A percentile compares a stretch with the other conserved stretches of the same genome.
Evolutionary conservation across 139 green algal genomes (phyloP).

Genomic region (Chlamydomonas sp.): DNA sequence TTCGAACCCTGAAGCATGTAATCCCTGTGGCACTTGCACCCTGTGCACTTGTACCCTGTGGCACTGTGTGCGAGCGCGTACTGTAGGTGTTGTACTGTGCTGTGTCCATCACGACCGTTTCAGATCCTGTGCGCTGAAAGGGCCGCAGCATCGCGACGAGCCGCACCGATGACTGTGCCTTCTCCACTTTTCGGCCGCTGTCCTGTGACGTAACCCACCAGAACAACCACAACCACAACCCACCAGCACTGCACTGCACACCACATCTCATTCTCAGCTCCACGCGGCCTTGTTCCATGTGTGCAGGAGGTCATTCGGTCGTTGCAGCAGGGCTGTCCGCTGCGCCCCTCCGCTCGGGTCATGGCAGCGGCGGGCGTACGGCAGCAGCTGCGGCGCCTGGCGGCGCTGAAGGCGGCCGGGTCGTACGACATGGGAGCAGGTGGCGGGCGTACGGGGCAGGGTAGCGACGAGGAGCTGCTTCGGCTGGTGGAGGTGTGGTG

Average conservation of each 20-base stretch:
- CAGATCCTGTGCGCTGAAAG: no score
- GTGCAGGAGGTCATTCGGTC: constrained; percentile 18
- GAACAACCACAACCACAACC: background rate
- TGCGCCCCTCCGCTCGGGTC: background rate
- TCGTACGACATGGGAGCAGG: no score
- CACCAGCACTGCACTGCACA: background rate
- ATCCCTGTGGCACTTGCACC: background rate
- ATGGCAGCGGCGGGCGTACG: background rate
- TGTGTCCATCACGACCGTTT: no score
- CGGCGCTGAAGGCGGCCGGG: background rate
- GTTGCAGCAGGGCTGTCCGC: background rate
- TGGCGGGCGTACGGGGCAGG: background rate
- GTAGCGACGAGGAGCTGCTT: background rate
- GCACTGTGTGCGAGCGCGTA: no score
- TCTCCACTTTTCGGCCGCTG: no score
- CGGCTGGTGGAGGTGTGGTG: background rate
- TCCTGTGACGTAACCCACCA: no score
- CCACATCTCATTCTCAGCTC: background rate
- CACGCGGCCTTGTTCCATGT: background rate
- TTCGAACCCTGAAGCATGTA: background rate
- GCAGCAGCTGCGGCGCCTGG: background rate
- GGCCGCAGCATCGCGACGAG: no score
- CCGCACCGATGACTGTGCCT: no score
- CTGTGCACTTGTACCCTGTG: no score
- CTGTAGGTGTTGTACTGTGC: no score